Evolutionary conservation across 371 early-diverging fungal genomes (phyloP).

Genomic region (Rhizopus arrhizus): DNA sequence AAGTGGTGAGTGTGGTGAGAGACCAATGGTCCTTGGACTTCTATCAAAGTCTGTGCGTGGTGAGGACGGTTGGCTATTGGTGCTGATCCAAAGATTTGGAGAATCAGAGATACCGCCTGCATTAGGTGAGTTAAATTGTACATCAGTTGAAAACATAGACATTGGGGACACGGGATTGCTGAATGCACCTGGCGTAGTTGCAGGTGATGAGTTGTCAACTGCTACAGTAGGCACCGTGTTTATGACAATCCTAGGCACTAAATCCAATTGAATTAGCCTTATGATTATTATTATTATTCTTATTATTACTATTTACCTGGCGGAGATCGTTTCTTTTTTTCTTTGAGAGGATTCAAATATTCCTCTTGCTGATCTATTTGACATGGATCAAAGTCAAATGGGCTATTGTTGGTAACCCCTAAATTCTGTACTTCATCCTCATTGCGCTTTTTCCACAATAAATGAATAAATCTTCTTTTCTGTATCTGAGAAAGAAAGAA

Average conservation of each 20-base stretch:
- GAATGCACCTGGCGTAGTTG: constrained; percentile 1
- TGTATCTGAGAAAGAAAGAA: constrained; percentile 46
- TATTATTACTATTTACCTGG: constrained; percentile 20
- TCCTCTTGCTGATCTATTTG: constrained; percentile 9
- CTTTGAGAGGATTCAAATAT: constrained; percentile 8
- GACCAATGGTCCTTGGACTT: constrained; percentile 8
- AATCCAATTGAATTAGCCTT: no score
- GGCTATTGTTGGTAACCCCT: constrained; percentile 20
- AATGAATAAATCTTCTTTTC: constrained; percentile 42
- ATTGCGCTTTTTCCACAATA: constrained; percentile 48
- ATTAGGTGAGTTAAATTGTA: constrained; percentile 1
- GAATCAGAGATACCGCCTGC: constrained; percentile 20
- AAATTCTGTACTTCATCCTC: constrained; percentile 45
- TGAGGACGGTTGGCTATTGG: constrained; percentile 28
- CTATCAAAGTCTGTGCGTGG: constrained; percentile 25
- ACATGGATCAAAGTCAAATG: constrained; percentile 15
- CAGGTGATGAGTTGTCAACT: constrained; percentile 15
- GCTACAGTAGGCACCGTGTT: constrained; percentile 28
- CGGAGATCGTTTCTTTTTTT: constrained; percentile 12
- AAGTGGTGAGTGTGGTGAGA: constrained; percentile 25
- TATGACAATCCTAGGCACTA: constrained; percentile 46
- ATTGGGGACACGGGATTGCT: constrained; percentile 39
- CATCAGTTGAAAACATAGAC: constrained; percentile 31
- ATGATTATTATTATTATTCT: neutral
- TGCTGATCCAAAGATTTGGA: constrained; percentile 25